Evolutionary conservation across 2,329 filamentous ascomycete species (phyloP).

Genomic region (Colletotrichum sp.): DNA sequence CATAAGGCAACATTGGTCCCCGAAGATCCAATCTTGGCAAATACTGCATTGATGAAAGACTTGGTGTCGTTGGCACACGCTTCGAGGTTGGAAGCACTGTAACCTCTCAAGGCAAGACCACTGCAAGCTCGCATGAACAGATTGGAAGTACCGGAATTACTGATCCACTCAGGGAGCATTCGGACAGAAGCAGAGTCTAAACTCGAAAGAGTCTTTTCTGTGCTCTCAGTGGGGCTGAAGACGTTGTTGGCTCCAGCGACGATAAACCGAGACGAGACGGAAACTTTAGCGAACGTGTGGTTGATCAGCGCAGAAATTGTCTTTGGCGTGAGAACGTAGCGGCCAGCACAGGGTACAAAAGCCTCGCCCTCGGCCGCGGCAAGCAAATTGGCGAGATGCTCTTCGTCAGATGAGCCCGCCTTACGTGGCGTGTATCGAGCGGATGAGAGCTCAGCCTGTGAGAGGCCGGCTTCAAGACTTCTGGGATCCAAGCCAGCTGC

Average conservation of each 20-base stretch:
- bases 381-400: not conserved
- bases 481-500: not conserved
- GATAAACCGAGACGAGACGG: not conserved
- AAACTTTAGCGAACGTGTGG: not conserved
- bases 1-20: not conserved
- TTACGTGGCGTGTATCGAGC: not conserved
- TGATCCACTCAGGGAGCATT: not conserved
- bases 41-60: not conserved
- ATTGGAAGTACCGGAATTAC: not conserved
- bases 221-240: not conserved
- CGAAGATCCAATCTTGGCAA: not conserved
- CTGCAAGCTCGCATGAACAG: not conserved
- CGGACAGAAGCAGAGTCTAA: not conserved
- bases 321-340: not conserved
- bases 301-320: not conserved
- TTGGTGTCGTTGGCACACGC: not conserved
- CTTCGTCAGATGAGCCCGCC: not conserved
- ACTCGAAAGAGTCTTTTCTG: not conserved
- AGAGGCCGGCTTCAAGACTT: not conserved
- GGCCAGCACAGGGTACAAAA: not conserved
- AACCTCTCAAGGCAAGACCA: not conserved
- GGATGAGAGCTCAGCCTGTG: not conserved
- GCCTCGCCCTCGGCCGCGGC: not conserved
- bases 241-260: not conserved
- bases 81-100: not conserved